Evolutionary conservation across 1,139 yeast genomes (phyloP).

Genomic region (Kazachstania sp.): DNA sequence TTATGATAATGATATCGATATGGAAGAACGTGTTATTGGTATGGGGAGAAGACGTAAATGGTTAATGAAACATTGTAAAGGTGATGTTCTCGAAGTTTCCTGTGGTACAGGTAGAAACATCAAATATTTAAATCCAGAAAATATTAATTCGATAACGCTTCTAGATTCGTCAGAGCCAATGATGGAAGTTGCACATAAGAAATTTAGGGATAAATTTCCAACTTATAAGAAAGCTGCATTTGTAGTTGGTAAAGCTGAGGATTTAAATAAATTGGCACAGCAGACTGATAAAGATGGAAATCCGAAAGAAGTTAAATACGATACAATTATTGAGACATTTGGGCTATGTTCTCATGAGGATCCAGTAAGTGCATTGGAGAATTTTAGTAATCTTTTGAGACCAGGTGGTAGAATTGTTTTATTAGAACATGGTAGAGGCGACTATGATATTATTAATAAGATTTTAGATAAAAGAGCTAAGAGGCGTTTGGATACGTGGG

Average conservation of each 20-base stretch:
- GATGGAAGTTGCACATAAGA: slow-evolving; percentile 74
- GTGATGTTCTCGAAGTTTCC: slow-evolving; percentile 89
- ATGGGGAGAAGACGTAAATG: slow-evolving; percentile 79
- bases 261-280: slow-evolving; percentile 49
- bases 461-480: slow-evolving; percentile 79
- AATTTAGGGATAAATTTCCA: slow-evolving; percentile 62
- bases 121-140: slow-evolving; percentile 55
- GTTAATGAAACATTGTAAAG: slow-evolving; percentile 69
- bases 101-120: slow-evolving; percentile 96
- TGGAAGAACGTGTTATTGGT: slow-evolving; percentile 77
- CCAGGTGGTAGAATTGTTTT: slow-evolving; percentile 89
- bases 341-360: slow-evolving; percentile 94
- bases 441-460: slow-evolving; percentile 67
- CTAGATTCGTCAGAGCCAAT: slow-evolving; percentile 76
- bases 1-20: slow-evolving; percentile 73
- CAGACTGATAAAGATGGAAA: slow-evolving; percentile 17
- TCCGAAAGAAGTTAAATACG: slow-evolving; percentile 45
- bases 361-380: slow-evolving; percentile 72
- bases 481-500: slow-evolving; percentile 84
- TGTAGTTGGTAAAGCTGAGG: slow-evolving; percentile 90
- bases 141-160: slow-evolving; percentile 66
- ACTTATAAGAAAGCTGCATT: slow-evolving; percentile 65
- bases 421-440: slow-evolving; percentile 87
- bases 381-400: slow-evolving; percentile 61
- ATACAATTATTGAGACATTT: slow-evolving; percentile 87